Evolutionary conservation across 495 filamentous ascomycete species (phyloP), one percentile per base, ranked within the genome.

Genomic region (Xylaria curta): DNA sequence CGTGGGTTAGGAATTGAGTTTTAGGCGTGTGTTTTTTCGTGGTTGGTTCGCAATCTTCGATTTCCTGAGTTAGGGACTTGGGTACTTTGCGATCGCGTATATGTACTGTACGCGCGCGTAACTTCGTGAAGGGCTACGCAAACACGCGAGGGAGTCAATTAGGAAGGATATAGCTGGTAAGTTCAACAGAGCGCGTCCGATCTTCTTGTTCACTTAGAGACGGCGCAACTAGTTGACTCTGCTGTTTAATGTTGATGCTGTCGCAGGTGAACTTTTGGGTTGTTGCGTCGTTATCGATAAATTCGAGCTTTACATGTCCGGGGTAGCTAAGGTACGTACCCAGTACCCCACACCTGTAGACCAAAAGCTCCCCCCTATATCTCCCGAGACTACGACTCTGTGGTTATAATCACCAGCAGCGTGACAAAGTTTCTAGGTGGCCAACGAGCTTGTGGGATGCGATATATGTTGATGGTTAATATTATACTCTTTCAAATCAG

Each of bases 271-370:
- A 33, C 62, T 65, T 49, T 33, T 8, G 42, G 7, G 26, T 21
- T 1, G 42, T 19, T 19, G 15, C 62, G 62, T 13, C 15, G 62
- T 38, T 65, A 65, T 65, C 62, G 62, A 65, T 65, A 65, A 65
- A 44, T 15, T 31, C 9, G 15, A 65, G 62, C 42, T 65, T 12
- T 6, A 65, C 15, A 13, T 65, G 19, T 31, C 12, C 4, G n/a
- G 24, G 24, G 53, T 56, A 26, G 24, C 3, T 28, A 31, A 26
- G 10, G 51, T 21, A 51, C 1, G 8, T 51, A 51, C 10, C 47
- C 9, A 6, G 47, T 51, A n/a, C n/a, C n/a, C n/a, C n/a, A n/a
- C n/a, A n/a, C n/a, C n/a, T n/a, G n/a, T n/a, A n/a, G n/a, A n/a
- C n/a, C n/a, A n/a, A n/a, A n/a, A n/a, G n/a, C n/a, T n/a, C n/a